Evolutionary conservation across 2,329 filamentous ascomycete genomes (phyloP).

Genomic region (Fusarium sp.): DNA sequence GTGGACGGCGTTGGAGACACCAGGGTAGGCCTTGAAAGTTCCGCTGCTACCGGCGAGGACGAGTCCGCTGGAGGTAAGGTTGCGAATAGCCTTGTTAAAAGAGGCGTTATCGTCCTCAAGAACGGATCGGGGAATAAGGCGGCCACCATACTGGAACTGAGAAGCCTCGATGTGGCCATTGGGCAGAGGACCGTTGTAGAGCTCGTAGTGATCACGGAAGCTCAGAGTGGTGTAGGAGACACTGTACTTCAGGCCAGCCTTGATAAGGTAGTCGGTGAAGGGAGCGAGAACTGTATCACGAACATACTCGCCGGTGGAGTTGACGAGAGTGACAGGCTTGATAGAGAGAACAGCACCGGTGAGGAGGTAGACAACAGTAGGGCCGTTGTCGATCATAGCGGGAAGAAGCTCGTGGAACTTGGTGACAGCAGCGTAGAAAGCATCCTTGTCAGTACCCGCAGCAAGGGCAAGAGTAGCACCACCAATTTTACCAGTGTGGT

Average conservation of each 20-base stretch:
- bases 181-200: conserved; percentile 60
- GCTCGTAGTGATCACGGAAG: conserved; percentile 60
- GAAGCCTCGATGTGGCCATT: conserved; percentile 53
- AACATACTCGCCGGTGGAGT: conserved; percentile 59
- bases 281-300: conserved; percentile 58
- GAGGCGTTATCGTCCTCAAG: conserved; percentile 51
- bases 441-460: conserved; percentile 26
- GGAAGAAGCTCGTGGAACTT: conserved; percentile 51
- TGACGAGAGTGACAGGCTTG: conserved; percentile 61
- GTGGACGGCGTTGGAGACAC: conserved; percentile 55
- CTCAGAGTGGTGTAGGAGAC: conserved; percentile 38
- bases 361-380: conserved; percentile 59
- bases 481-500: conserved; percentile 58
- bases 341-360: conserved; percentile 56
- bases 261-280: conserved; percentile 34
- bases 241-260: conserved; percentile 28
- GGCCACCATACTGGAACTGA: conserved; percentile 56
- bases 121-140: conserved; percentile 59
- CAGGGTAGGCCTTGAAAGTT: conserved; percentile 43
- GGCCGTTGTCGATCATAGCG: conserved; percentile 63
- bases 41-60: conserved; percentile 49
- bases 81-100: conserved; percentile 52
- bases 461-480: conserved; percentile 50
- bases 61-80: conserved; percentile 18
- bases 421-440: conserved; percentile 38